Conservation (phyloP, 179 eudicot genomes). For the Camellia oleifera region DNA sequence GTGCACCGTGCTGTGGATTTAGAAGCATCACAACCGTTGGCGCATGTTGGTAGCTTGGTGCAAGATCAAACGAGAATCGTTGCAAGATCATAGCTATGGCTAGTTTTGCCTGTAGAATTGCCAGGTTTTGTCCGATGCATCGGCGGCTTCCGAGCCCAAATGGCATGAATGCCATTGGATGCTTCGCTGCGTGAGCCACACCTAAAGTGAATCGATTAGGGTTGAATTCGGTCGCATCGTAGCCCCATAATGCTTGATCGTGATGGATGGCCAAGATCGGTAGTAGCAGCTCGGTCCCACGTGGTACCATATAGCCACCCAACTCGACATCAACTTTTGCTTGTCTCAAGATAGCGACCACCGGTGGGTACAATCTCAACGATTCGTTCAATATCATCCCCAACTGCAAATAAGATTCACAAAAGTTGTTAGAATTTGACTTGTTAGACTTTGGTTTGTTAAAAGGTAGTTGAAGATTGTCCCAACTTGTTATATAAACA, state of each 20-base stretch:
- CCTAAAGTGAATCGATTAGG: conserved; percentile 66
- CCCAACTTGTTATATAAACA: too few relatives aligned
- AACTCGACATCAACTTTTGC: conserved; percentile 65
- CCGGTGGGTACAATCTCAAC: conserved; percentile 75
- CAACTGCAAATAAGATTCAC: conserved; percentile 40
- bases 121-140: conserved; percentile 81
- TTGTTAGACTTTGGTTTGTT: too few relatives aligned
- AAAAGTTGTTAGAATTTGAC: not conserved
- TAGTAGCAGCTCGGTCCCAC: conserved; percentile 72
- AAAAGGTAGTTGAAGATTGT: too few relatives aligned
- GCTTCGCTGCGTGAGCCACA: conserved; percentile 66
- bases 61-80: conserved; percentile 61
- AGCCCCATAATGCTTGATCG: conserved; percentile 69
- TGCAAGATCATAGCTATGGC: conserved; percentile 59
- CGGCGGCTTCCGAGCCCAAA: conserved; percentile 79
- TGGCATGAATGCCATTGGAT: conserved; percentile 78
- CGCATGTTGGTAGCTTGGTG: conserved; percentile 74
- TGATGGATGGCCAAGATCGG: conserved; percentile 89
- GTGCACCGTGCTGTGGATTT: conserved; percentile 83
- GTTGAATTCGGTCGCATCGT: conserved; percentile 68
- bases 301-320: conserved; percentile 58
- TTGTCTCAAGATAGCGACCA: conserved; percentile 68
- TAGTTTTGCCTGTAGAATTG: conserved; percentile 68
- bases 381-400: conserved; percentile 80
- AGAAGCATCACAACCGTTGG: conserved; percentile 85